Evolutionary conservation across 2,329 filamentous ascomycete genomes (phyloP), one percentile per base, ranked within the genome.

Genomic region (Curvularia sp.): DNA sequence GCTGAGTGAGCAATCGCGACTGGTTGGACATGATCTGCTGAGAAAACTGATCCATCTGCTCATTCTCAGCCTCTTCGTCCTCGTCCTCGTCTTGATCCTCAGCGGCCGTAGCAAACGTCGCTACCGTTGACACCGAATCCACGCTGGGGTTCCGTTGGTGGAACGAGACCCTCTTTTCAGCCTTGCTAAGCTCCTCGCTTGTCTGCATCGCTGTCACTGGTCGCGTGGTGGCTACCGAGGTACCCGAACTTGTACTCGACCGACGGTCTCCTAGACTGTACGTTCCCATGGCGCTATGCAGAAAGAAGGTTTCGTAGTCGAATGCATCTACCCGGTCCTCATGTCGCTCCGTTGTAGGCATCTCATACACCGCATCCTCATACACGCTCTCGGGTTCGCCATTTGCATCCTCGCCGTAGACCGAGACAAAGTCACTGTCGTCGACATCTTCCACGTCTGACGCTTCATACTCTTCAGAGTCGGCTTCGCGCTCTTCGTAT

Each of bases 291-390:
- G 93, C 92, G 66, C 92, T 96, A 75, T 97, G 93, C 13, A 97
- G 83, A 76, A 97, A 97, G 79, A 97, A 97, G 73, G 96, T 89
- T 75, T 97, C 91, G 63, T 98, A 98, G 75, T 98, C 94, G 71
- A 98, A 98, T 1, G 93, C 93, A 76, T 98, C 94, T 65, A 93
- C 89, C 20, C 94, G 90, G 75, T 97, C 93, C 78, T 98, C 94
- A 70, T 98, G 94, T 0, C 92, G 92, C 53, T 73, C 77, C 5
- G 72, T 69, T 26, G 67, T 64, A 3, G 74, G 67, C 68, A 73
- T 73, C 50, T 79, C 67, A 61, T 76, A 76, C 7, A 71, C 73
- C n/a, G 79, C 78, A 57, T 82, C 80, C 65, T 81, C 78, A 60
- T 81, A 82, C 15, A 81, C 72, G 56, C 78, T 81, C 15, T 71